These are phyloP conservation scores for Smittium culicis DNA, from an alignment of 371 early-diverging fungal species.

Conservation along the genomic window DNA sequence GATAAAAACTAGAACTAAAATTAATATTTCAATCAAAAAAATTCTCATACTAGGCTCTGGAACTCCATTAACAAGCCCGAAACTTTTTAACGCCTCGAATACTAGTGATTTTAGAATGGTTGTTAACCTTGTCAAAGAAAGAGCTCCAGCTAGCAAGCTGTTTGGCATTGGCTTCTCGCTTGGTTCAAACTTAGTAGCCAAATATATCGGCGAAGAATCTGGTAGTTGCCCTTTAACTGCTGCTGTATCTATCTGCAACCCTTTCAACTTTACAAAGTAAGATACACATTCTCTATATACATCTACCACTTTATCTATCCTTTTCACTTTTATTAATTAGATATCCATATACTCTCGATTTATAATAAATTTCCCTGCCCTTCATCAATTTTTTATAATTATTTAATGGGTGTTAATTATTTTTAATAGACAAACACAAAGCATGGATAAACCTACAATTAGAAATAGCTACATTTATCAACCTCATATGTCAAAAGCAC, in stretches of 20 bases:
- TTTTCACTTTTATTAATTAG: too few relatives aligned
- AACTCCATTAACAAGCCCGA: conserved; percentile 54
- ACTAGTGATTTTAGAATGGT: conserved; percentile 64
- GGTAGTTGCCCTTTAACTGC: conserved; percentile 56
- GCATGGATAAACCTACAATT: too few relatives aligned
- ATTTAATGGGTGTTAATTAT: too few relatives aligned
- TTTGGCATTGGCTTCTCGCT: conserved; percentile 75
- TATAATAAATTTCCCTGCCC: too few relatives aligned
- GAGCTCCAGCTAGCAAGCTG: conserved; percentile 48
- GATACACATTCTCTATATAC: too few relatives aligned
- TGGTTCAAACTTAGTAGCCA: conserved; percentile 80
- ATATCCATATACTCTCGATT: too few relatives aligned
- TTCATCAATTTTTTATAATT: too few relatives aligned
- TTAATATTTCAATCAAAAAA: not conserved
- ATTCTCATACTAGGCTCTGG: conserved; percentile 11
- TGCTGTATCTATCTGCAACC: conserved; percentile 70
- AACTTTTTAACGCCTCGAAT: conserved; percentile 68
- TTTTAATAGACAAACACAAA: too few relatives aligned
- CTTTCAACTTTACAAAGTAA: conserved; percentile 47
- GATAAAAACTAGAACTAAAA: not conserved
- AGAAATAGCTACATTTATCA: too few relatives aligned
- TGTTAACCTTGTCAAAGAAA: conserved; percentile 39
- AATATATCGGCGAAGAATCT: conserved; percentile 79
- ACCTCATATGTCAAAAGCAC: too few relatives aligned
- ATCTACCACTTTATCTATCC: too few relatives aligned